Evolutionary conservation across 108 stramenopile species (phyloP), one percentile per base, ranked within the genome.

Genomic region (Thalassiosira profunda): DNA sequence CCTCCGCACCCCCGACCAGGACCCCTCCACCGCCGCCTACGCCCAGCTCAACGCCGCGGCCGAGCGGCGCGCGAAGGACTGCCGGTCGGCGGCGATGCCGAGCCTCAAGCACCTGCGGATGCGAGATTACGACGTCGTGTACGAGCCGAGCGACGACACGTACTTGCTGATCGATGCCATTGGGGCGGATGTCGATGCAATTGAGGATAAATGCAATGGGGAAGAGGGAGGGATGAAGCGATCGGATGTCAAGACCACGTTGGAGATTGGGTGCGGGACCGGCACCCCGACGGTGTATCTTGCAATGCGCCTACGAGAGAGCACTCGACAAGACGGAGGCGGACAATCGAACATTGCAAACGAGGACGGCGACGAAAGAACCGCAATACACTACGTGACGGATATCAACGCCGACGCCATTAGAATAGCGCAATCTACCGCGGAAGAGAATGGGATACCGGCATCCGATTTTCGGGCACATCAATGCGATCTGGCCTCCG

Each of bases 111-210:
- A 97, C 61, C 45, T 93, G 17, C 54, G 64, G 3, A 65, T 90
- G 63, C 60, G 57, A 31, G 97, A 96, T 66, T 96, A 82, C 67
- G 62, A 80, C 5, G 28, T 78, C 12, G 90, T 97, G 1, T 97
- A 97, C 78, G 94, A 96, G 65, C 97, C 97, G 1, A 79, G 84
- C 61, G 94, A 95, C 36, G 97, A 97, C 40, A 96, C 97, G 1
- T 97, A 85, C 47, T 51, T 97, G 24, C 55, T 97, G 15, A 59
- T 94, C 20, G 97, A 97, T 79, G 93, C 84, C 12, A 67, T 97
- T n/a, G 78, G 68, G 37, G 57, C 52, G 74, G 89, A 70, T 49
- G 74, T 61, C 20, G 81, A 81, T 62, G 9, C 23, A 10, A 62
- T 48, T 63, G 66, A 58, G 14, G 14, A 69, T 24, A 28, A 34